Evolutionary conservation across 1,284 basidiomycete genomes (phyloP).

Genomic region (Ganoderma leucocontextum): DNA sequence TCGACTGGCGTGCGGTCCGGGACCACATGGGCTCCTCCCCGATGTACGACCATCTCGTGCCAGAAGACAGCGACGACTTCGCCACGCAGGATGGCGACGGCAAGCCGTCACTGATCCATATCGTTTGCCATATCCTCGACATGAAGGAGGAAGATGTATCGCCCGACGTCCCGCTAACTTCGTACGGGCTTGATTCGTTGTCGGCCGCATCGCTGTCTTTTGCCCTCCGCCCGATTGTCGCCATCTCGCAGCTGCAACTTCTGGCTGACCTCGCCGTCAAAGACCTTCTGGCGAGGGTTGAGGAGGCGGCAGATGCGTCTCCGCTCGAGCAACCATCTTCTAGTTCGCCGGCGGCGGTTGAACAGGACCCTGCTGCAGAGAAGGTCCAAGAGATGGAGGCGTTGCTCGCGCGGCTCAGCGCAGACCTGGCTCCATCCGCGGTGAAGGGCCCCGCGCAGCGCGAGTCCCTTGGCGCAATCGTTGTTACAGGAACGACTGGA

Average conservation of each 20-base stretch:
- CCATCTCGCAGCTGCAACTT: constrained; percentile 48
- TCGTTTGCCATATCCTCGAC: constrained; percentile 41
- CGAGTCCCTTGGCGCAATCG: background rate
- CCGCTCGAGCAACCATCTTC: background rate
- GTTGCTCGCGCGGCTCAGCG: background rate
- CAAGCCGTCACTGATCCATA: constrained; percentile 9
- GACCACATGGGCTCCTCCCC: constrained; percentile 33
- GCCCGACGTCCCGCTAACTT: constrained; percentile 48
- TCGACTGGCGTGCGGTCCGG: constrained; percentile 40
- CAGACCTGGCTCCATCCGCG: background rate
- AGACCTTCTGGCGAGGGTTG: constrained; percentile 23
- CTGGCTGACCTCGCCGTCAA: constrained; percentile 43
- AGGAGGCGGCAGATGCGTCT: background rate
- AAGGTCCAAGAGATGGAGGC: background rate
- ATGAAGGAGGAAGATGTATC: constrained; percentile 45
- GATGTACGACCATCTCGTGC: constrained; percentile 37
- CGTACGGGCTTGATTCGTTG: constrained; percentile 53
- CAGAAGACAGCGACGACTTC: constrained; percentile 9
- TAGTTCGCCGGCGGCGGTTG: background rate
- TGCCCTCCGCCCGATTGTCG: constrained; percentile 41
- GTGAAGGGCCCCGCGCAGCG: background rate
- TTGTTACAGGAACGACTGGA: background rate
- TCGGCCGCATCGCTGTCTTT: constrained; percentile 47
- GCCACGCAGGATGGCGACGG: background rate
- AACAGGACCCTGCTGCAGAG: background rate